Conservation (phyloP, 1,284 basidiomycete species). For the Sphaerobolus stellatus region DNA sequence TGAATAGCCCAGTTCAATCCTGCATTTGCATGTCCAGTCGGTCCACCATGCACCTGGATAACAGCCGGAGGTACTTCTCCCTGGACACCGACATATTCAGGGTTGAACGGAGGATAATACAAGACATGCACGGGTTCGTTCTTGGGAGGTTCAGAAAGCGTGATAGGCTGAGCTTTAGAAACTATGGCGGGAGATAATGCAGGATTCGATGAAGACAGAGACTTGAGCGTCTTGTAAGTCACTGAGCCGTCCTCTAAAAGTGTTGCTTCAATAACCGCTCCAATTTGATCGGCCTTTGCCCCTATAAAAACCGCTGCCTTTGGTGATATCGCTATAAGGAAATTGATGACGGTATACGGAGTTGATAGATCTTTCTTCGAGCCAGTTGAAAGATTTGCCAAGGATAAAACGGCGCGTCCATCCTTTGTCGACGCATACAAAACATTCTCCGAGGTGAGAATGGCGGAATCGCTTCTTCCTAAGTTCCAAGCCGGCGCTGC, state of each 20-base stretch:
- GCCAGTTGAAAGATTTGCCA: constrained; percentile 41
- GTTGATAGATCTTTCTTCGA: constrained; percentile 28
- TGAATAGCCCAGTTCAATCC: constrained; percentile 53
- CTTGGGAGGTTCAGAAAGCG: constrained; percentile 36
- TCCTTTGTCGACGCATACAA: constrained; percentile 47
- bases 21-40: constrained; percentile 48
- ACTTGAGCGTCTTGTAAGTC: constrained; percentile 13
- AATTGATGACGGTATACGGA: constrained; percentile 31
- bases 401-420: constrained; percentile 49
- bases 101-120: constrained; percentile 63
- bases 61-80: constrained; percentile 65
- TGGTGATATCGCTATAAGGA: constrained; percentile 47
- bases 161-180: constrained; percentile 47
- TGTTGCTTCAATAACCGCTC: constrained; percentile 34
- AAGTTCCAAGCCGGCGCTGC: constrained; percentile 57
- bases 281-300: constrained; percentile 39
- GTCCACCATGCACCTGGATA: constrained; percentile 65
- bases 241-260: not conserved
- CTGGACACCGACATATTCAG: constrained; percentile 45
- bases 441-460: constrained; percentile 44
- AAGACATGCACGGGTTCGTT: constrained; percentile 53
- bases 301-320: constrained; percentile 47
- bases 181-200: constrained; percentile 27
- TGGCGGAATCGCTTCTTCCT: constrained; percentile 48
- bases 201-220: constrained; percentile 9